phyloP scores from a whole-genome alignment of 352 stramenopile genomes.

The Hyaloperonospora arabidopsidis region DNA sequence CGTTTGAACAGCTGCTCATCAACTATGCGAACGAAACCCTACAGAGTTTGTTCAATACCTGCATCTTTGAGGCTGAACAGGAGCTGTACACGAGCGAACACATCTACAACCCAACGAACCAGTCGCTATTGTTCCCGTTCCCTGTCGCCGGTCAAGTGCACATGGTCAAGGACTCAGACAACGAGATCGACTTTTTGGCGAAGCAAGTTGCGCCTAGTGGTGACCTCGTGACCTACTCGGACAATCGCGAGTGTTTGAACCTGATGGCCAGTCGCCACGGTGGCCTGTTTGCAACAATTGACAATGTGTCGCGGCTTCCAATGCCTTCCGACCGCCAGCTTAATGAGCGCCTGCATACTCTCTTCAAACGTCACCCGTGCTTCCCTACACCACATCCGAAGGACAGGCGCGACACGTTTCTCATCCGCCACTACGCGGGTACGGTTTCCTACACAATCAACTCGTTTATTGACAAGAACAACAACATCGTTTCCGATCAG shows the following conservation, averaged over 20 bases:
- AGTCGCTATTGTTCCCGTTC: conserved; percentile 74
- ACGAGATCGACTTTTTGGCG: conserved; percentile 32
- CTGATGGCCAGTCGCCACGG: conserved; percentile 75
- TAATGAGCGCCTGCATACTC: conserved; percentile 72
- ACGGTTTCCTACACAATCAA: conserved; percentile 80
- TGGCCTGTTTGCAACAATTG: conserved; percentile 80
- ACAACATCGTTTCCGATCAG: conserved; percentile 86
- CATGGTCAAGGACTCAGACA: conserved; percentile 28
- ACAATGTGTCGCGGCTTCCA: conserved; percentile 77
- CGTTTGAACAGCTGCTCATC: conserved; percentile 88
- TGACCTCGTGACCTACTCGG: conserved; percentile 61
- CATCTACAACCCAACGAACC: conserved; percentile 78
- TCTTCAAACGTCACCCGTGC: conserved; percentile 74
- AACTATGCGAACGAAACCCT: conserved; percentile 91
- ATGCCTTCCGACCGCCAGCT: conserved; percentile 84
- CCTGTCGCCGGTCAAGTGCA: conserved; percentile 34
- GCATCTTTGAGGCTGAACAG: conserved; percentile 83
- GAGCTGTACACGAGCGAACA: conserved; percentile 76
- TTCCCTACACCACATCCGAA: conserved; percentile 84
- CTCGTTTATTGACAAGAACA: conserved; percentile 88
- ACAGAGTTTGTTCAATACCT: conserved; percentile 86
- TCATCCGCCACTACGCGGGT: conserved; percentile 78
- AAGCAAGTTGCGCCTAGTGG: conserved; percentile 33
- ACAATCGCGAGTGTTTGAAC: conserved; percentile 82
- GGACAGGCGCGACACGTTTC: conserved; percentile 78